phyloP scores from a whole-genome alignment of 345 rosid genomes.

The Pistacia vera region DNA sequence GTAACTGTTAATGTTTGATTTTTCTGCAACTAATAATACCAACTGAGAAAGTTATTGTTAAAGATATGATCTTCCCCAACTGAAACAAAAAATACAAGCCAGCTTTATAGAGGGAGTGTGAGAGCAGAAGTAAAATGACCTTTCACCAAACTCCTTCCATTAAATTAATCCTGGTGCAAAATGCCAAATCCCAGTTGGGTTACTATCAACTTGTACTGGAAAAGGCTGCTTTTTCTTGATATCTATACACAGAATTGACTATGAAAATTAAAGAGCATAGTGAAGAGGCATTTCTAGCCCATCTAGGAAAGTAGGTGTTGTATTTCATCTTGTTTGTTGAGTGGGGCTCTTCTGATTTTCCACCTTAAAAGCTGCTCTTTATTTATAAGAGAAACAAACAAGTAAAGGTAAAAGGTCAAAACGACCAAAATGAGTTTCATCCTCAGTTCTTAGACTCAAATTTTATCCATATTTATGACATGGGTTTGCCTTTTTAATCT shows the following conservation, averaged over 20 bases:
- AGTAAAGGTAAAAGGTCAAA: slow-evolving; percentile 26
- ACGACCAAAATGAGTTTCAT: slow-evolving; percentile 10
- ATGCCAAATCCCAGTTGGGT: slow-evolving; percentile 35
- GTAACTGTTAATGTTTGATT: neutral
- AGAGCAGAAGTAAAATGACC: slow-evolving; percentile 21
- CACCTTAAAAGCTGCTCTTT: slow-evolving; percentile 38
- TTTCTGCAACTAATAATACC: neutral
- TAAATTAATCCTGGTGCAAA: slow-evolving; percentile 26
- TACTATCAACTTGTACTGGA: slow-evolving; percentile 18
- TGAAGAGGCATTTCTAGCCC: slow-evolving; percentile 36
- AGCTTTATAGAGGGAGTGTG: slow-evolving; percentile 17
- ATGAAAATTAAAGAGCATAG: slow-evolving; percentile 33
- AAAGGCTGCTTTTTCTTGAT: slow-evolving; percentile 40
- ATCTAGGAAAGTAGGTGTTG: slow-evolving; percentile 37
- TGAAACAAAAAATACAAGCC: slow-evolving; percentile 20
- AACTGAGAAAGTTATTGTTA: neutral
- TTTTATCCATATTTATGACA: slow-evolving; percentile 23
- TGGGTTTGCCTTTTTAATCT: slow-evolving; percentile 36
- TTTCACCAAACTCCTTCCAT: slow-evolving; percentile 21
- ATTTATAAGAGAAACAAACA: slow-evolving; percentile 39
- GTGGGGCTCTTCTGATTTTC: slow-evolving; percentile 43
- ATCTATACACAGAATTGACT: slow-evolving; percentile 37
- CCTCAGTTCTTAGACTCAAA: slow-evolving; percentile 10
- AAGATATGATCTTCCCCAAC: neutral
- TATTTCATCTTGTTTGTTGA: slow-evolving; percentile 38